Evolutionary conservation across 306 rosid genomes (phyloP).

Genomic region (Lathyrus sativus): DNA sequence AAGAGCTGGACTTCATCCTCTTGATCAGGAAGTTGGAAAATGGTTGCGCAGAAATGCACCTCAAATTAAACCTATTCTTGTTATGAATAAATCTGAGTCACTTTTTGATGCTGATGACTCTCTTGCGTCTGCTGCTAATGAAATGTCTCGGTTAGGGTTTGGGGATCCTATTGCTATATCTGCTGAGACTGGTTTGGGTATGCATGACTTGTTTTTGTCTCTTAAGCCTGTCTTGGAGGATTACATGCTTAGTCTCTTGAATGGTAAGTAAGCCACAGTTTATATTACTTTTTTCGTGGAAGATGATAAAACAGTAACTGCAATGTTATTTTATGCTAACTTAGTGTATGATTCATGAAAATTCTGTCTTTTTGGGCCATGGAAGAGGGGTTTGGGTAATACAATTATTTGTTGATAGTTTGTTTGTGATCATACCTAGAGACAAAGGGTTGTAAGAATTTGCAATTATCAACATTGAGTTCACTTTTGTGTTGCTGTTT

Average conservation of each 20-base stretch:
- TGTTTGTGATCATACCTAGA: neutral
- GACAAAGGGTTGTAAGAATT: constrained; percentile 11
- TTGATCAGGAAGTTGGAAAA: constrained; percentile 85
- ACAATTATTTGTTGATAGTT: neutral
- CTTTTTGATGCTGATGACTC: constrained; percentile 60
- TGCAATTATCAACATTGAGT: neutral
- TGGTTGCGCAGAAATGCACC: constrained; percentile 84
- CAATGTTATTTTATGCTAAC: neutral
- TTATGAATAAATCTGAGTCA: constrained; percentile 84
- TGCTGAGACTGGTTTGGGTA: constrained; percentile 93
- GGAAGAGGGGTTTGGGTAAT: neutral
- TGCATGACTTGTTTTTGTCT: constrained; percentile 70
- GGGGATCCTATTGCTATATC: constrained; percentile 95
- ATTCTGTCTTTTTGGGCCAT: neutral
- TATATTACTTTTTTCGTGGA: no score
- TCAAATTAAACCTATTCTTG: constrained; percentile 69
- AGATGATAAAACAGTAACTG: neutral
- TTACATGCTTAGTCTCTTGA: constrained; percentile 53
- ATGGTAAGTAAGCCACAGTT: constrained; percentile 49
- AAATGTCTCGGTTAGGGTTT: constrained; percentile 75
- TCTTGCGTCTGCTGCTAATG: constrained; percentile 62
- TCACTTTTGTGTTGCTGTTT: neutral
- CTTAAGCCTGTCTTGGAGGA: constrained; percentile 78
- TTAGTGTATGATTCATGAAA: neutral
- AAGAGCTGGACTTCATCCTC: constrained; percentile 87